Base-by-base conservation (phyloP, 2,329 filamentous ascomycete genomes). In the Aureobasidium lini region DNA sequence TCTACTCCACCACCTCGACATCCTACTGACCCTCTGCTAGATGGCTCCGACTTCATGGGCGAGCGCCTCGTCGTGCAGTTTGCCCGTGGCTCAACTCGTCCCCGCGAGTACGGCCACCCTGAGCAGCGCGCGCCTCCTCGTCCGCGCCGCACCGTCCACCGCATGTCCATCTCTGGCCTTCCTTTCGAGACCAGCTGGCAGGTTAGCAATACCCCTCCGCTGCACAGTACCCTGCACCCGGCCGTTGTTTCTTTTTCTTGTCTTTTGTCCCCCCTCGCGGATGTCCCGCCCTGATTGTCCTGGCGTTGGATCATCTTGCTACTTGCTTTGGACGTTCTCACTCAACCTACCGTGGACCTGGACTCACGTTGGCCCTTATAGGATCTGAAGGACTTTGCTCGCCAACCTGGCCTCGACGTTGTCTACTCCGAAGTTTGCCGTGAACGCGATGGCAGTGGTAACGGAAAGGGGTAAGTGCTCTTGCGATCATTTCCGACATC, bases 141-240 rank as follows among this genome's bases (percentile, higher is more conserved):
- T 71, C 94, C 94, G 65, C 88, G 94, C 72, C 91, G 94, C 75
- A 99, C 94, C 67, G 86, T 91, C 67, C 91, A 92, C 77, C 89
- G 94, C 75, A 97, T 99, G 94, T 88, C 93, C 76, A 95, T 99
- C 72, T 89, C 89, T 81, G 93, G 92, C 80, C 90, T 99, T 77
- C 92, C 93, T 74, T 86, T 85, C 79, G 93, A 97, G 82, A 99
- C 94, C 82, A 96, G 92, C 85, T 99, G 94, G 94, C 94, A 99
- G 94, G 94, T 99, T 88, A 94, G 94, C 89, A 80, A 74, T 65
- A 37, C 50, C 54, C 64, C 61, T 48, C 73, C 60, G 46, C 49
- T 60, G 40, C 34, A 43, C 16, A 32, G 3, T 40, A 31, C 28
- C 28, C 32, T 47, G 34, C 34, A 37, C 8, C 43, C 28, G 54